Base-by-base conservation (phyloP, 1,284 basidiomycete genomes). In the Laetiporus sulphureus region DNA sequence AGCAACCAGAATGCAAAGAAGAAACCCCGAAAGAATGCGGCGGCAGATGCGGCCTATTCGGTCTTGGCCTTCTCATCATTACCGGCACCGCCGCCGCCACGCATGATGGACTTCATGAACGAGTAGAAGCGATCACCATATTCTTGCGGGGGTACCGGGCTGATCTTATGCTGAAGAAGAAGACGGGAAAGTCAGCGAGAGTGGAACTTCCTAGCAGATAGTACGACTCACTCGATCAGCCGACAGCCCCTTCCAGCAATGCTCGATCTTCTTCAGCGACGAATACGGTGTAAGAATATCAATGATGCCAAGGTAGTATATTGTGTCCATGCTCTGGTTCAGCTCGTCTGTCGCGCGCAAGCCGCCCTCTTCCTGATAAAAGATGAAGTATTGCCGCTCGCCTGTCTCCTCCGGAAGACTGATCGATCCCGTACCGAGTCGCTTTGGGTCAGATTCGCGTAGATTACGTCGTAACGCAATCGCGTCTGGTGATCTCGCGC, bases 341-440 rank as follows among this genome's bases (percentile, higher is more conserved):
- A 61, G 63, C 54, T 95, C 91, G 61, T 95, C 83, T 12, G 94
- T 96, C 20, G 92, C 91, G 21, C 85, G 78, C 45, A 96, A 64
- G 1, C 96, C 95, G 19, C 94, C 94, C 57, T 99, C 96, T 59
- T 99, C 93, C 58, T 95, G 91, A 60, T 97, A 98, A 65, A 98
- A 99, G 27, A 96, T 63, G 61, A 95, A 93, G 49, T 91, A 79
- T 36, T 83, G 76, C 19, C 90, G 75, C 55, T 96, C 91, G 34
- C 77, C 79, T 45, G 35, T 29, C 47, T 81, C 76, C 36, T 75
- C 73, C 0, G 90, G 90, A 11, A 94, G 68, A 50, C 81, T 74
- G 36, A 83, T 67, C 4, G 74, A 70, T 15, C 72, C 69, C 13
- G 68, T 60, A 3, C 75, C 79, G 23, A 93, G 71, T 3, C 77